A percentile compares a stretch with the other conserved stretches of the same genome.
phyloP scores from a whole-genome alignment of 805 yeast species.

The Saccharomyces paradoxus region DNA sequence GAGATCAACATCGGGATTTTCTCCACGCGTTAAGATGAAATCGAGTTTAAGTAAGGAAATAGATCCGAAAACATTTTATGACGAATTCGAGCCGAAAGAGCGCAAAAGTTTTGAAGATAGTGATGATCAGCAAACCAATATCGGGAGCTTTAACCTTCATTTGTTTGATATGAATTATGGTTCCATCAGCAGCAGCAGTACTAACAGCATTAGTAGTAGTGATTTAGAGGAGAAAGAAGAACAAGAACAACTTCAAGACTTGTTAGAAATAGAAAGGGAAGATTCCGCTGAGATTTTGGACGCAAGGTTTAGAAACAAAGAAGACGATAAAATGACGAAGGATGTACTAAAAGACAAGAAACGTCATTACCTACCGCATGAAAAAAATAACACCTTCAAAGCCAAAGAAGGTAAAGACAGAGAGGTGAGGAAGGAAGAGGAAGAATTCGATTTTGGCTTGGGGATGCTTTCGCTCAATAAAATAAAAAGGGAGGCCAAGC shows the following conservation, averaged over 20 bases:
- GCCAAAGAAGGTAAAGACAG: conserved; percentile 3
- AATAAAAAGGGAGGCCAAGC: conserved; percentile 17
- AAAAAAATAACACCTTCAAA: not conserved
- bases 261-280: not conserved
- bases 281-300: conserved; percentile 6
- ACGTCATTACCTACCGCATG: not conserved
- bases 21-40: conserved; percentile 10
- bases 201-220: conserved; percentile 3
- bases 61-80: not conserved
- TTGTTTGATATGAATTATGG: not conserved
- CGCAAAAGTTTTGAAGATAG: not conserved
- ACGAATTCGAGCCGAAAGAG: not conserved
- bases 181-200: conserved; percentile 2
- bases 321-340: not conserved
- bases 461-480: conserved; percentile 19
- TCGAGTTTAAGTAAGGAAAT: conserved; percentile 23
- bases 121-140: not conserved
- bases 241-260: conserved; percentile 1
- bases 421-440: conserved; percentile 9
- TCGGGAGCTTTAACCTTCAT: not conserved
- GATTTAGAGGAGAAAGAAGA: conserved; percentile 6
- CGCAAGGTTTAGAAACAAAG: conserved; percentile 5
- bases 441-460: conserved; percentile 14
- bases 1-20: conserved; percentile 2
- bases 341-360: not conserved